Evolutionary conservation across 805 yeast genomes (phyloP).

Genomic region (Saccharomycopsis oosterbeekiorum): DNA sequence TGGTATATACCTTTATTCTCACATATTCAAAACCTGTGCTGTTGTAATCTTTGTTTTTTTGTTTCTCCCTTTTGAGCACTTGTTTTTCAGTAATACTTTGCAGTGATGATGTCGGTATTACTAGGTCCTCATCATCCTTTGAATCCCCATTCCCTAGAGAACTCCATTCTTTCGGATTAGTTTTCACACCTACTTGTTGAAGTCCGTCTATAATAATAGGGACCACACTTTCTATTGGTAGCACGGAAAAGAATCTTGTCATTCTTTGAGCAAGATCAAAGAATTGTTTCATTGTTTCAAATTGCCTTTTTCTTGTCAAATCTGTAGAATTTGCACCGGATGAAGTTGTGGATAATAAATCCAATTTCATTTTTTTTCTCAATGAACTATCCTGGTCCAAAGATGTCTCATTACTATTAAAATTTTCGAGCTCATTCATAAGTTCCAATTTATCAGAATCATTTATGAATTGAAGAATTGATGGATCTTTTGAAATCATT

Average conservation of each 20-base stretch:
- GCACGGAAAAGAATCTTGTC: conserved; percentile 42
- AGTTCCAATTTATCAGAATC: conserved; percentile 15
- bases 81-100: not conserved
- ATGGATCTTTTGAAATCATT: conserved; percentile 40
- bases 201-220: conserved; percentile 34
- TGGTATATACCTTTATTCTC: conserved; percentile 29
- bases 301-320: not conserved
- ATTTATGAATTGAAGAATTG: conserved; percentile 36
- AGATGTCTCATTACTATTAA: not conserved
- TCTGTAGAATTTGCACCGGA: not conserved
- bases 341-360: not conserved
- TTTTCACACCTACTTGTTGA: conserved; percentile 32
- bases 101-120: not conserved
- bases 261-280: conserved; percentile 33
- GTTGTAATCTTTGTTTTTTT: not conserved
- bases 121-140: conserved; percentile 12
- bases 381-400: conserved; percentile 10
- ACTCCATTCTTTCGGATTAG: conserved; percentile 5
- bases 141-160: not conserved
- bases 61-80: not conserved
- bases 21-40: conserved; percentile 28
- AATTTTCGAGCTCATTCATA: not conserved
- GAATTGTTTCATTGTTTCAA: conserved; percentile 17
- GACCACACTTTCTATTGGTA: conserved; percentile 34
- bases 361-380: not conserved